Evolutionary conservation across 176 grass and related monocot genomes (phyloP), one percentile per base, ranked within the genome.

Genomic region (Oryza officinalis): DNA sequence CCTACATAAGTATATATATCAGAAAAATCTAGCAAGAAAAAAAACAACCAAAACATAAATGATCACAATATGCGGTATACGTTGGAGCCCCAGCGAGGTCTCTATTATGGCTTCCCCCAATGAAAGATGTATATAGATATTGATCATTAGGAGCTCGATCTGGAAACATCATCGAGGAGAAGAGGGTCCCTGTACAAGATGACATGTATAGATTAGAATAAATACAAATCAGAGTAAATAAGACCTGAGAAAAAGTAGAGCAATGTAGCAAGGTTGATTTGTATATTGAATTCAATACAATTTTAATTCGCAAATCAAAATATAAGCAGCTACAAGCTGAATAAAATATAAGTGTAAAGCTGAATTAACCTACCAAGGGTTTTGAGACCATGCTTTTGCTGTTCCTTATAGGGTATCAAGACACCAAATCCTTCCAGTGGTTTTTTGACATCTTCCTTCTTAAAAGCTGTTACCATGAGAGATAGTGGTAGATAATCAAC

Each of bases 131-230:
- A 84, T 96, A 99, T 35, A 99, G 77, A 87, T 96, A 85, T 52
- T 99, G 93, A 80, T 94, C 96, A 71, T 63, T 61, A 68, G 96
- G 96, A 84, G 96, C 89, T 89, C 96, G 91, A 82, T 99, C 89
- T 77, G 96, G 96, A 85, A 99, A 99, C 96, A 99, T 99, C 93
- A 96, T 99, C n/a, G 96, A 99, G 85, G 96, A 99, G 81, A 99
- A 99, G 40, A 99, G 96, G 30, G 96, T 93, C 35, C 96, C 96
- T 99, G 83, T 46, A 66, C 66, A 30, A 69, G 27, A 84, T 50
- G 73, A 80, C 22, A 46, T n/a, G 28, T 63, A 20, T 63, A 83
- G 50, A 79, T 80, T 67, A 7, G 33, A 72, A 43, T 7, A 44
- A 43, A 67, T 52, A 52, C 23, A 38, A 76, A 37, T 78, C 15